Evolutionary conservation across 768 basidiomycete genomes (phyloP), one percentile per base, ranked within the genome.

Genomic region (Boletellus ananiceps): DNA sequence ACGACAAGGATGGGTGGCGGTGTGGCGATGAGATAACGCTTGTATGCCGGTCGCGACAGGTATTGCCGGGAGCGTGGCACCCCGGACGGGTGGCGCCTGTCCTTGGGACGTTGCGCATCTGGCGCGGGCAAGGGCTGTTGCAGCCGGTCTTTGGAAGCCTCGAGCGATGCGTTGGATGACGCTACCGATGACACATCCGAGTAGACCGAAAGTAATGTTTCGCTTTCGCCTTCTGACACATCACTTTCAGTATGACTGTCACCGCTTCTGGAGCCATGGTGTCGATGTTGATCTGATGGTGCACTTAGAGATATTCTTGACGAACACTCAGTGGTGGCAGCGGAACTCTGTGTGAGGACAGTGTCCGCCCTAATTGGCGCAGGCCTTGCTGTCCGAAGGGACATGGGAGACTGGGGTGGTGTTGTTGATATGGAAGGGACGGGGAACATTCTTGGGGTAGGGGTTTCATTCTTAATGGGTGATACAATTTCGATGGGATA

Each of bases 1-100:
- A 97, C 80, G 44, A 94, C 88, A 49, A 97, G 80, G 29, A 96
- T 78, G 0, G 93, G 90, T 0, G 94, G 94, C 2, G 88, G 84
- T 0, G 75, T 77, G 14, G 84, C 81, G 65, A 98, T 88, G 51
- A 98, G 83, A 68, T 96, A 98, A 12, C 94, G 88, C 69, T 98
- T 98, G 72, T 91, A 93, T 4, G 92, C 91, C 1, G 88, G 77
- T 2, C 90, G 82, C 69, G 88, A 77, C 40, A 95, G 75, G 43
- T 83, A 83, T 31, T 88, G 88, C 50, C 76, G 73, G 16, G 69
- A 67, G 32, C 67, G 71, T 14, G 74, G 71, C 3, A 75, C 54
- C 0, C 61, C 61, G 0, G 62, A 56, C 8, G 55, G 50, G 33
- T 57, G 81, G 76, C 8, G 61, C 52, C 45, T 69, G 68, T 50